These are phyloP conservation scores for Toxoplasma gondii DNA, from an alignment of 169 alveolate genomes.

Conservation along the genomic window DNA sequence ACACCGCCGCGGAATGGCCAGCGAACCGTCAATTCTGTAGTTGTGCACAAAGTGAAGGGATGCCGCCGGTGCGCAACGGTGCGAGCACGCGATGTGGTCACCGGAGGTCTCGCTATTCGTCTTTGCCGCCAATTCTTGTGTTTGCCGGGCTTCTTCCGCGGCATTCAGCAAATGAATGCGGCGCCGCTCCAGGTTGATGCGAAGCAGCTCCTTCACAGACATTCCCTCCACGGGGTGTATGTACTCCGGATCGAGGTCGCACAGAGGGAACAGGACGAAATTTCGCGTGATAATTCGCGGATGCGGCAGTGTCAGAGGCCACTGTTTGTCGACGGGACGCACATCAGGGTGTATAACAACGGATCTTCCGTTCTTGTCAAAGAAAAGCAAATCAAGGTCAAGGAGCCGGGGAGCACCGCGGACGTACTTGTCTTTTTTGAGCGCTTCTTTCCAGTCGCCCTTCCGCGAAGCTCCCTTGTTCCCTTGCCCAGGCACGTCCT, in stretches of 20 bases:
- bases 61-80: neutral
- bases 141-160: neutral
- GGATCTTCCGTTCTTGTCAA: neutral
- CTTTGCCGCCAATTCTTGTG: neutral
- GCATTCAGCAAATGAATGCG: neutral
- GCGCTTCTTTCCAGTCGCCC: neutral
- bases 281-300: conserved; percentile 63
- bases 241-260: conserved; percentile 64
- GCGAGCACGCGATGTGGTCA: neutral
- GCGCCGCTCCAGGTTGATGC: conserved; percentile 25
- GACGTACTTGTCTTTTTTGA: neutral
- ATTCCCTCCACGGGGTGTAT: conserved; percentile 59
- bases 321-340: neutral
- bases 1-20: conserved; percentile 57
- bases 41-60: neutral
- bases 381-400: conserved; percentile 65
- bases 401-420: conserved; percentile 59
- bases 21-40: conserved; percentile 50
- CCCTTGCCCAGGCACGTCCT: neutral
- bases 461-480: neutral
- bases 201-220: neutral
- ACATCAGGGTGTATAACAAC: neutral
- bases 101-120: neutral
- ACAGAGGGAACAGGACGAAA: conserved; percentile 69
- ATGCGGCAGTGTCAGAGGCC: conserved; percentile 61